Conservation (phyloP, 768 basidiomycete species). For the Trichaptum fuscoviolaceum region DNA sequence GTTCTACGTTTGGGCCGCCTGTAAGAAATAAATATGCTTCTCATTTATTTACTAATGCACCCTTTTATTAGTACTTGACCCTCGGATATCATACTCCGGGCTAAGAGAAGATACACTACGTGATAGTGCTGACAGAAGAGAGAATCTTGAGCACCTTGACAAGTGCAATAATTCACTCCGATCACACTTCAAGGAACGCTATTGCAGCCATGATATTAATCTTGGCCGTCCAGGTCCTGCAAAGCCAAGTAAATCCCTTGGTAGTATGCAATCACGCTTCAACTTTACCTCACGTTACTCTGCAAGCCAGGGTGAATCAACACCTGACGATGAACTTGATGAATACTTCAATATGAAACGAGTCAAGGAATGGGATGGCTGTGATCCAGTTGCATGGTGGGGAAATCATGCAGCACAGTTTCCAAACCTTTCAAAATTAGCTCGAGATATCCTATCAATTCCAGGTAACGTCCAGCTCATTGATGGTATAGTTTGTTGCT, state of each 20-base stretch:
- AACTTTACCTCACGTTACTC: no score
- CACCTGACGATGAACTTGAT: conserved; percentile 18
- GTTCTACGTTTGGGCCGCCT: conserved; percentile 26
- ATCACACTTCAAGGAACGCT: not conserved
- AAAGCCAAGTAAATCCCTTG: no score
- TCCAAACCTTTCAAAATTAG: conserved; percentile 25
- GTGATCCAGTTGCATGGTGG: conserved; percentile 29
- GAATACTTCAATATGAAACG: conserved; percentile 21
- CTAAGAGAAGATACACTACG: conserved; percentile 17
- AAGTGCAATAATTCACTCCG: not conserved
- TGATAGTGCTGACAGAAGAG: conserved; percentile 12
- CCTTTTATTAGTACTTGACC: conserved; percentile 26
- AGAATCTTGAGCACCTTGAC: not conserved
- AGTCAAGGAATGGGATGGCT: conserved; percentile 20
- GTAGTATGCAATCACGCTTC: no score
- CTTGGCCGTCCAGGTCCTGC: no score
- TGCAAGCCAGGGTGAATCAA: not conserved
- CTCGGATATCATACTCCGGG: conserved; percentile 24
- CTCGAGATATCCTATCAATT: conserved; percentile 24
- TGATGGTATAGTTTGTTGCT: no score
- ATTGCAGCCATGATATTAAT: not conserved
- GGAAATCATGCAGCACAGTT: conserved; percentile 13
- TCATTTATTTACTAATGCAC: conserved; percentile 2
- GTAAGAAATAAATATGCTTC: conserved; percentile 17
- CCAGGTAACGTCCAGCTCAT: conserved; percentile 22